Evolutionary conservation across 2,329 filamentous ascomycete species (phyloP).

Genomic region (Claviceps pazoutovae): DNA sequence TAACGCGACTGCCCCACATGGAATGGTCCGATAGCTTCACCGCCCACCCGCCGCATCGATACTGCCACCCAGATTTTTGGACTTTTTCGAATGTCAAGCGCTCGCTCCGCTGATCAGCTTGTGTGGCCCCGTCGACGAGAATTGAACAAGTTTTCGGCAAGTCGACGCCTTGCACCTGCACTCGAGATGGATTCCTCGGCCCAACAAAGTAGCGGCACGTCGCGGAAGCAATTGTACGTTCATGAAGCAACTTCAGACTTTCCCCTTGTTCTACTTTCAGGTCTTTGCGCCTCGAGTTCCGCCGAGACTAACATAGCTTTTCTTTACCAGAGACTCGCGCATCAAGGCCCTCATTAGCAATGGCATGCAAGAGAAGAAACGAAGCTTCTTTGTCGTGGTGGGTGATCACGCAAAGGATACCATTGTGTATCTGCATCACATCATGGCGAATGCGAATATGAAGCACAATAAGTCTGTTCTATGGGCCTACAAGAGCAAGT

Average conservation of each 20-base stretch:
- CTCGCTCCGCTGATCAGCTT: neutral
- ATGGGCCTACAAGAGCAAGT: conserved; percentile 98
- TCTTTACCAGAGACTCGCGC: conserved; percentile 56
- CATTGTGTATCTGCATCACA: conserved; percentile 85
- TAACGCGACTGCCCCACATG: neutral
- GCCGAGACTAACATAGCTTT: neutral
- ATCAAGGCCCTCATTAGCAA: conserved; percentile 86
- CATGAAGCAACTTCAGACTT: neutral
- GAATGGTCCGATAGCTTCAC: conserved; percentile 10
- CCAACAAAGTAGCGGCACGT: conserved; percentile 30
- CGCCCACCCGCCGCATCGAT: conserved; percentile 25
- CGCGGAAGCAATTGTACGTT: conserved; percentile 43
- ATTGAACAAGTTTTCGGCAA: neutral
- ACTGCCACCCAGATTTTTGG: conserved; percentile 25
- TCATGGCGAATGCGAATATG: conserved; percentile 78
- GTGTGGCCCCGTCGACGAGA: neutral
- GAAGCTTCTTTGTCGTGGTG: conserved; percentile 94
- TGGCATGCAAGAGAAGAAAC: conserved; percentile 88
- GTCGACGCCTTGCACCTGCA: conserved; percentile 8
- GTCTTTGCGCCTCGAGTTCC: neutral
- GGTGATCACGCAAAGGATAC: conserved; percentile 88
- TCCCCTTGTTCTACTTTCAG: neutral
- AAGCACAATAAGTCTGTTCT: conserved; percentile 86
- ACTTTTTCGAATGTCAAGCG: conserved; percentile 12
- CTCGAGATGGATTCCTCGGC: conserved; percentile 4